Base-by-base conservation (phyloP, 2,329 filamentous ascomycete species). In the Teratosphaeria nubilosa region DNA sequence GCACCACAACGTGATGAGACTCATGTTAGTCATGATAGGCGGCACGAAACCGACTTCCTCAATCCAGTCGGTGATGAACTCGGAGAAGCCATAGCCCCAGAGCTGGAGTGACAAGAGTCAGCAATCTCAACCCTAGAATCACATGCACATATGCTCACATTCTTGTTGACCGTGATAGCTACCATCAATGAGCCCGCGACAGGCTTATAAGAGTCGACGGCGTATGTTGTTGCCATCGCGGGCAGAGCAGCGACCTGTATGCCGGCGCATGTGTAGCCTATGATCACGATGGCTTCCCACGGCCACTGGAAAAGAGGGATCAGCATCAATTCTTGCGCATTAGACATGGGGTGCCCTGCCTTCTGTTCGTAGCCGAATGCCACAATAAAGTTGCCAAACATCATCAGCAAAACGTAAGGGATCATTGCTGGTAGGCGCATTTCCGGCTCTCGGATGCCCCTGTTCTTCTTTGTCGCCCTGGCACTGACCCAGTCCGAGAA, bases 181-280 rank as follows among this genome's bases (percentile, higher is more conserved):
- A 85, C 82, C 66, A 86, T 82, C 53, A 86, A 72, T 2, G 76
- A 78, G 2, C 83, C 82, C 0, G 82, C 77, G 2, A 85, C 79
- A 0, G 83, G 81, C 70, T 86, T 86, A 70, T 86, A 86, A 58
- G 77, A 80, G 67, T 86, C 84, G 16, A 86, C 78, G 0, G 82
- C 81, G 64, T 86, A 86, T 2, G 75, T 83, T 34, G 75, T 80
- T 4, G 74, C 77, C 58, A 86, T 86, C 13, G 78, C 78, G 0
- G 84, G 83, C 13, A 86, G 70, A 0, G 82, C 82, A 2, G 82
- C 78, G 16, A 85, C 82, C 66, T 84, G 80, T 51, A 85, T 81
- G 24, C 76, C 82, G 0, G 80, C 77, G 59, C 75, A 80, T 5
- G 78, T 77, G 65, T 80, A 85, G 6, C 82, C 82, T 56, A 85